Conservation (phyloP, 768 basidiomycete genomes). For the Leccinum disarticulatum region DNA sequence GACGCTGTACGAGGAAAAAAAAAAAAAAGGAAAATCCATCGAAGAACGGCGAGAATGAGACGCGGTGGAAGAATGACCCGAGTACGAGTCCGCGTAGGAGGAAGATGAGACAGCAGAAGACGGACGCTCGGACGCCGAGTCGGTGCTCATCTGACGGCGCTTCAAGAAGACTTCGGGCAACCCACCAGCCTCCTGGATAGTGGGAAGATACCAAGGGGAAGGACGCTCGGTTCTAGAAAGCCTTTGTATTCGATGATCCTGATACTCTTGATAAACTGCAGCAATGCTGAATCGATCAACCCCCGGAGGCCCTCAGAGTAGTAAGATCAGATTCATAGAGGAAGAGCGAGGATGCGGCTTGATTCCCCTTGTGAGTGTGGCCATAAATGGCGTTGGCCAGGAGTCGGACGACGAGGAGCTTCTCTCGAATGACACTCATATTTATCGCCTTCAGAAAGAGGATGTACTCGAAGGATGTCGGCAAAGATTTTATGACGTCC, state of each 20-base stretch:
- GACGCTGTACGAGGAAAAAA: too few species aligned
- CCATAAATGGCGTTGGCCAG: constrained; percentile 90
- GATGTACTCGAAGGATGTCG: constrained; percentile 64
- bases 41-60: too few species aligned
- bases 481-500: constrained; percentile 73
- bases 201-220: constrained; percentile 80
- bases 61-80: too few species aligned
- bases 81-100: too few species aligned
- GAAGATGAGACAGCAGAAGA: too few species aligned
- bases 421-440: constrained; percentile 79
- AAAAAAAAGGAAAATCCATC: too few species aligned
- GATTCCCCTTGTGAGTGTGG: constrained; percentile 78
- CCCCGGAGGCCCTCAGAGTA: constrained; percentile 87
- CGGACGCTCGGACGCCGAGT: too few species aligned
- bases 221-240: constrained; percentile 83
- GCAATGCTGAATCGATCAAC: constrained; percentile 84
- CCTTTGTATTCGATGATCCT: constrained; percentile 83
- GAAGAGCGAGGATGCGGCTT: constrained; percentile 81
- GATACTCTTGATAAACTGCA: constrained; percentile 85
- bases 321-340: constrained; percentile 94
- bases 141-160: too few species aligned
- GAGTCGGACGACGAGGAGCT: constrained; percentile 78
- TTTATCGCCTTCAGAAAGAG: constrained; percentile 77
- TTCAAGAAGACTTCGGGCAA: constrained; percentile 91
- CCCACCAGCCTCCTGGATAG: constrained; percentile 90